Evolutionary conservation across 2,329 filamentous ascomycete genomes (phyloP).

Genomic region (Ascochyta viciae-villosae): DNA sequence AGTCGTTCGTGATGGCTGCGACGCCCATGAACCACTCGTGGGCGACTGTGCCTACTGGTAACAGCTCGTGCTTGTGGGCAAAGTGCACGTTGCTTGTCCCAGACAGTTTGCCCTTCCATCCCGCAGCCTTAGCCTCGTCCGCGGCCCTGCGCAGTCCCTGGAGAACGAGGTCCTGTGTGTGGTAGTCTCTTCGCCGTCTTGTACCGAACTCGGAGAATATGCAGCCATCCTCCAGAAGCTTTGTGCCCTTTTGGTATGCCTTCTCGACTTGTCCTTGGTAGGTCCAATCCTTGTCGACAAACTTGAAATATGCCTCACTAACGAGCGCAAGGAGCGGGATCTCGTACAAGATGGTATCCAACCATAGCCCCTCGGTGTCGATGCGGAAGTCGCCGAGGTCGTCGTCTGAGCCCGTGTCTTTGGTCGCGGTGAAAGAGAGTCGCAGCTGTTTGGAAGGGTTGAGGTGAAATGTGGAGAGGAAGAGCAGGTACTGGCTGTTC

Average conservation of each 20-base stretch:
- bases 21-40: constrained; percentile 99
- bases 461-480: constrained; percentile 81
- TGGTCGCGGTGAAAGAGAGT: constrained; percentile 66
- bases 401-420: constrained; percentile 69
- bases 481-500: constrained; percentile 76
- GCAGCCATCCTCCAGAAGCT: constrained; percentile 81
- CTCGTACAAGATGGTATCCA: constrained; percentile 96
- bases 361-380: constrained; percentile 81
- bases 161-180: constrained; percentile 92
- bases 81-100: constrained; percentile 98
- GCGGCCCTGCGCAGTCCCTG: constrained; percentile 81
- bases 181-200: constrained; percentile 86
- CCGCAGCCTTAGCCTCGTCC: constrained; percentile 70
- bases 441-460: constrained; percentile 81
- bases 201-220: constrained; percentile 94
- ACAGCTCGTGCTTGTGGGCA: constrained; percentile 87
- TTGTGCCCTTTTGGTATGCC: constrained; percentile 80
- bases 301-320: constrained; percentile 97
- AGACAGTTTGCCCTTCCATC: constrained; percentile 74
- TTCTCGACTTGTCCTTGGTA: constrained; percentile 86
- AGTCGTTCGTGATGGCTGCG: constrained; percentile 87
- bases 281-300: constrained; percentile 91
- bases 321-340: constrained; percentile 91
- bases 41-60: constrained; percentile 86
- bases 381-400: constrained; percentile 76